Base-by-base conservation (phyloP, 441 rosid species). In the Corymbia citriodora region DNA sequence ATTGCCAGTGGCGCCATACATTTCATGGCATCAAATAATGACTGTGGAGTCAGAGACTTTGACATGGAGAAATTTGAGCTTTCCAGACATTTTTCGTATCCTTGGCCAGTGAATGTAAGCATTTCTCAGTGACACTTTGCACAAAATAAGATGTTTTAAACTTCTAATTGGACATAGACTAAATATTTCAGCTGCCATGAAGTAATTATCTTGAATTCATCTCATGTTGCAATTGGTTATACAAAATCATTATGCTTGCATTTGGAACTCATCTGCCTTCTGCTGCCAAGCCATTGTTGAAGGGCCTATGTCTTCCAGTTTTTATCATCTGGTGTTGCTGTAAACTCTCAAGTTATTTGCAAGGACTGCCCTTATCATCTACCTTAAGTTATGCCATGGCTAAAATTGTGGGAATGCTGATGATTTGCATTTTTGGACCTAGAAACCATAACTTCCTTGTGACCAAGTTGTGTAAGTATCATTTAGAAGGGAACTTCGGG, bases 31-130 rank as follows among this genome's bases (percentile, higher is more conserved):
- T 96, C 99, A 82, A 98, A 96, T 91, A 98, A 98, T 94, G 99
- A 98, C 89, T 95, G 96, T 90, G 97, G 98, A 36, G 93, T 97
- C 40, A 92, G 99, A 94, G 99, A 96, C 87, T 97, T 94, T 88
- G 99, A 98, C 88, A 96, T 98, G 97, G 98, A 97, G 94, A 95
- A 92, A 90, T 98, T 94, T 94, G 95, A 95, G 90, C 98, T 95
- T 87, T 90, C 93, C 91, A 96, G 96, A 90, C 97, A 97, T 92
- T 96, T 96, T 82, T 92, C 92, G 70, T 98, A 94, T 90, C 94
- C 91, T 45, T 98, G 99, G 99, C 98, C 99, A 8, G 99, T 98
- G 91, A 97, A 98, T 92, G 99, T 98, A 92, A 96, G 99, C 23
- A 79, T 40, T 40, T 79, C 5, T 79, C 85, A 8, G 3, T 79